Base-by-base conservation (phyloP, 2,329 filamentous ascomycete genomes). In the Alternaria gaisen region DNA sequence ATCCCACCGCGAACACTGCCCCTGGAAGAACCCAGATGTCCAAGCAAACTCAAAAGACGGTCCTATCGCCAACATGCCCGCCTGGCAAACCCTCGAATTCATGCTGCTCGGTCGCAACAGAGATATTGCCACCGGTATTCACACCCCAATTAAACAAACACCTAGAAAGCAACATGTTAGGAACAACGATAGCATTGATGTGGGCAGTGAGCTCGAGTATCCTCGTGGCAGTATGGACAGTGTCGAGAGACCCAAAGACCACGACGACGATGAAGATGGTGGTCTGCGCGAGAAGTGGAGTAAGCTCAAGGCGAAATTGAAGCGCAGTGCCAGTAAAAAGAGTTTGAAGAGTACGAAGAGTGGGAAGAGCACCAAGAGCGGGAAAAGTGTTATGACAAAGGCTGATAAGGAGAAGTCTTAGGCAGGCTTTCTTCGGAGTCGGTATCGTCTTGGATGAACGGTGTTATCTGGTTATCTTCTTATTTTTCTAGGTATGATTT, bases 1-100 rank as follows among this genome's bases (percentile, higher is more conserved):
- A 55, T 66, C 71, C 1, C 79, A 80, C 54, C 77, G 78, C 61
- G 75, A 80, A 47, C 77, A 80, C 60, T 80, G 79, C 44, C 78
- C 78, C 0, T 80, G 78, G 79, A 79, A 77, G 56, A 80, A 79
- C 56, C 65, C 69, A 0, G 65, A 59, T 4, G 66, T 76, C 0
- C 78, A 80, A 43, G 67, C 58, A 4, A 79, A 79, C 59, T 63
- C 72, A 0, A 53, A 52, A 10, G 74, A 77, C 42, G 67, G 74
- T 0, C 71, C 71, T 1, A 73, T 78, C 8, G 69, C 71, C 22
- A 65, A 72, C 46, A 75, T 77, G 72, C 60, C 75, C 3, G 76
- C 69, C 3, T 79, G 76, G 76, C 65, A 77, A 56, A 79, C 75
- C 6, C 64, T 78, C 1, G 64, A 77, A 28, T 79, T 73, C 50